phyloP scores from a whole-genome alignment of 306 rosid species.

The Leucaena leucocephala region DNA sequence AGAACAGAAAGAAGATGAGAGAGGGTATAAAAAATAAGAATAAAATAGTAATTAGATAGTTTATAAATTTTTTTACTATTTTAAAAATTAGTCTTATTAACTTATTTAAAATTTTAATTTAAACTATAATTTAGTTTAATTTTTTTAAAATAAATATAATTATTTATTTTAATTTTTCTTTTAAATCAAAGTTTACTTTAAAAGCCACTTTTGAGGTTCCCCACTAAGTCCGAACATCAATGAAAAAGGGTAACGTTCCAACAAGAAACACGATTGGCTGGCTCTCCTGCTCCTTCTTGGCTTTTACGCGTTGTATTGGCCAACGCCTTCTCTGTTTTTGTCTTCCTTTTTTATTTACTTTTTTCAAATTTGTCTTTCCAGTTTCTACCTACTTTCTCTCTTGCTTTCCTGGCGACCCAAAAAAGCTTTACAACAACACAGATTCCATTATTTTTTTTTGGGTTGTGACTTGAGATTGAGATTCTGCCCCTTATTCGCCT shows the following conservation, averaged over 20 bases:
- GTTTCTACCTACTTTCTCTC: neutral
- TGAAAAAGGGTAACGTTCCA: neutral
- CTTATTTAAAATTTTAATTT: too few species aligned
- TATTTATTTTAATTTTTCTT: too few species aligned
- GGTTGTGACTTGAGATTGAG: neutral
- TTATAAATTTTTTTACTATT: too few species aligned
- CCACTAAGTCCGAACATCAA: too few species aligned
- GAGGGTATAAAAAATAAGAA: too few species aligned
- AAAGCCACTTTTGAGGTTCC: too few species aligned
- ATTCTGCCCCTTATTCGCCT: neutral
- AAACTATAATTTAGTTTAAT: too few species aligned
- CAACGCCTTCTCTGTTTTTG: neutral
- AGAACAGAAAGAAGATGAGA: too few species aligned
- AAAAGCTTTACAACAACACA: neutral
- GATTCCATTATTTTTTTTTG: neutral
- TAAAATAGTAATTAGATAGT: too few species aligned
- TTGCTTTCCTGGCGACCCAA: neutral
- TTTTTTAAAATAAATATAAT: too few species aligned
- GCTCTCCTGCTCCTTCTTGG: neutral
- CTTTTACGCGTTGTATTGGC: slow-evolving; percentile 8
- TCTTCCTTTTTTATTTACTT: neutral
- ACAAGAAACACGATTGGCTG: slow-evolving; percentile 1
- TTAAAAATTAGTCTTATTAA: too few species aligned
- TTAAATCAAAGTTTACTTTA: too few species aligned
- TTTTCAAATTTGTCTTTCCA: neutral